Percentiles rank a stretch among this genome's conserved stretches.
Evolutionary conservation across 2,329 filamentous ascomycete genomes (phyloP).

Genomic region (Byssothecium circinans): DNA sequence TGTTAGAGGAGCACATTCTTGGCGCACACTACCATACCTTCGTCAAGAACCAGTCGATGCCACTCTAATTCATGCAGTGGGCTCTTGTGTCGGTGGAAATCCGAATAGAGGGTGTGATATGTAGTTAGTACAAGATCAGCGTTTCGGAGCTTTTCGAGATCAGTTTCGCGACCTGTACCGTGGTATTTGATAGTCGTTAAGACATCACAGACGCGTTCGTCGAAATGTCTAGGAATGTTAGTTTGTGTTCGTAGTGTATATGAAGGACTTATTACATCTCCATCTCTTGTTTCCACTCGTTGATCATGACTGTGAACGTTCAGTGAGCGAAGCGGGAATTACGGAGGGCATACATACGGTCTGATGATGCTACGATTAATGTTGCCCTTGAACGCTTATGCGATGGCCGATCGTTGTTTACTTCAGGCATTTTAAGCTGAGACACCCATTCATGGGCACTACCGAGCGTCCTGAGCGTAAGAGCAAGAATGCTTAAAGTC

Average conservation of each 20-base stretch:
- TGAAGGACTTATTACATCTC: constrained; percentile 4
- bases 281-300: constrained; percentile 35
- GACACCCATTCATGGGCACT: constrained; percentile 42
- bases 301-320: constrained; percentile 36
- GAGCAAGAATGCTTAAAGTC: constrained; percentile 55
- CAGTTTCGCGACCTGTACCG: constrained; percentile 18
- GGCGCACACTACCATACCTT: constrained; percentile 15
- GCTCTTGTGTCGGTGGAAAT: constrained; percentile 10
- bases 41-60: constrained; percentile 36
- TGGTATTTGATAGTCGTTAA: constrained; percentile 29
- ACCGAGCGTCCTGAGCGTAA: constrained; percentile 49
- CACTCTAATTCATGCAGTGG: constrained; percentile 24
- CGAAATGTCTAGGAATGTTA: constrained; percentile 24
- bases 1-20: background rate
- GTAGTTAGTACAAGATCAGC: constrained; percentile 35
- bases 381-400: constrained; percentile 23
- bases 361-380: constrained; percentile 34
- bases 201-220: constrained; percentile 3
- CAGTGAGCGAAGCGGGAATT: constrained; percentile 39
- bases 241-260: background rate
- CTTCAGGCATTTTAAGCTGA: background rate
- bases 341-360: constrained; percentile 13
- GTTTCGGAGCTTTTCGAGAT: constrained; percentile 12
- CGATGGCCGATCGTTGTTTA: background rate
- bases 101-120: constrained; percentile 31